These are phyloP conservation scores for Trichoderma asperellum DNA, from an alignment of 2,329 filamentous ascomycete species.

Conservation along the genomic window DNA sequence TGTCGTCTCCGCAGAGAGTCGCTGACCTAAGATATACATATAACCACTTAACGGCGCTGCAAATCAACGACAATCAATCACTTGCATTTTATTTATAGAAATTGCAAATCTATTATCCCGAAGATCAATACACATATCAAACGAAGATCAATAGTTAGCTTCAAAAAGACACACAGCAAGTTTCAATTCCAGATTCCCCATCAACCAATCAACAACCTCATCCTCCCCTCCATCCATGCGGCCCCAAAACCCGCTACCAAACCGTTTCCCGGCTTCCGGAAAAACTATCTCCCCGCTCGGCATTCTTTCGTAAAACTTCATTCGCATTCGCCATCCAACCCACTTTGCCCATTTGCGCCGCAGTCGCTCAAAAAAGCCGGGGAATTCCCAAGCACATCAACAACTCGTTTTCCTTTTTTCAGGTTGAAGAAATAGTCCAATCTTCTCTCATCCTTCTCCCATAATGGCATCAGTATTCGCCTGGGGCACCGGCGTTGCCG, in stretches of 20 bases:
- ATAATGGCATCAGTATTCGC: conserved; percentile 51
- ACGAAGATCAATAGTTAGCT: neutral
- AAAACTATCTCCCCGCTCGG: neutral
- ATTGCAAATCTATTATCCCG: neutral
- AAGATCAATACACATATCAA: neutral
- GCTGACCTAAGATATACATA: neutral
- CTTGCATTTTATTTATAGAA: neutral
- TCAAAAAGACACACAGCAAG: neutral
- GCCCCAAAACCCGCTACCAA: neutral
- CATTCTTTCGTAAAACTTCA: conserved; percentile 24
- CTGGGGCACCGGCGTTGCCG: conserved; percentile 53
- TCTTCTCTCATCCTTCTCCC: too few species aligned
- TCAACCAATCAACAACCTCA: conserved; percentile 6
- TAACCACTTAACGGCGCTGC: neutral
- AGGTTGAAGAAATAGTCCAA: too few species aligned
- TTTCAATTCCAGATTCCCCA: neutral
- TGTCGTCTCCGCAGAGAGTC: neutral
- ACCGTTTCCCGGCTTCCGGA: conserved; percentile 18
- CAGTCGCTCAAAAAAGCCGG: neutral
- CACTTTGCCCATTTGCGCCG: conserved; percentile 5
- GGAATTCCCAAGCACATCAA: too few species aligned
- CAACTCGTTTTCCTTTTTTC: too few species aligned
- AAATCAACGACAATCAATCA: neutral
- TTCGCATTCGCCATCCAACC: conserved; percentile 1
- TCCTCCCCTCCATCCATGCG: neutral